Percentiles rank a stretch among this genome's conserved stretches.
These are phyloP conservation scores for Pseudocercospora crystallina DNA, from an alignment of 2,329 filamentous ascomycete species.

Conservation along the genomic window DNA sequence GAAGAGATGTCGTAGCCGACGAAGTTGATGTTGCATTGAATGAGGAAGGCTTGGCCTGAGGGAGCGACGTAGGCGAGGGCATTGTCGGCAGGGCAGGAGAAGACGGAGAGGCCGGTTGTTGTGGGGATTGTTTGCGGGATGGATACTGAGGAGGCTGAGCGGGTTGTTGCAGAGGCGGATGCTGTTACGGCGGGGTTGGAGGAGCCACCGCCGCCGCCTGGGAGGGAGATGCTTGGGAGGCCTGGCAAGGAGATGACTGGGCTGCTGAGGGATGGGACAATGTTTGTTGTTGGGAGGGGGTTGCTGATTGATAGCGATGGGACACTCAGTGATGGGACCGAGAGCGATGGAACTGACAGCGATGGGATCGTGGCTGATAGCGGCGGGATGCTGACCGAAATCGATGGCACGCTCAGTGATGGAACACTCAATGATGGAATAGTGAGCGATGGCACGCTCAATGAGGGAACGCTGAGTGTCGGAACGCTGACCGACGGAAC, in stretches of 20 bases:
- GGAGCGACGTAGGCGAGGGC: slow-evolving; percentile 27
- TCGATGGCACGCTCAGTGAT: background rate
- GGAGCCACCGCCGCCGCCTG: background rate
- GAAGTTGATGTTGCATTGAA: slow-evolving; percentile 24
- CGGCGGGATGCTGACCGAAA: background rate
- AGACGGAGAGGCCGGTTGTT: slow-evolving; percentile 16
- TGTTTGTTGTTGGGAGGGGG: background rate
- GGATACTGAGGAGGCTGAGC: slow-evolving; percentile 2
- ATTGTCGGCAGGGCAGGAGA: slow-evolving; percentile 28
- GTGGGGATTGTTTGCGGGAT: slow-evolving; percentile 15
- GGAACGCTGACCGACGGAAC: background rate
- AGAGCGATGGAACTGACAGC: background rate
- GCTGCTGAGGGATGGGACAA: background rate
- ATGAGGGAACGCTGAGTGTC: background rate
- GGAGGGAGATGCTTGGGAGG: background rate
- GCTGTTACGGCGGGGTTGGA: background rate
- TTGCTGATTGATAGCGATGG: background rate
- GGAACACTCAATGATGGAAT: background rate
- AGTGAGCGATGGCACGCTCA: background rate
- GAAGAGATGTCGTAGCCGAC: slow-evolving; percentile 16
- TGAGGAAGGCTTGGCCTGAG: slow-evolving; percentile 22
- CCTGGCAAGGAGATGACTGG: too few species aligned
- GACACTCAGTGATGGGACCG: background rate
- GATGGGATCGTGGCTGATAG: background rate
- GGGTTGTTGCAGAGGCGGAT: background rate